These are phyloP conservation scores for Penstemon barbatus DNA, from an alignment of 257 asterid species.

Conservation along the genomic window DNA sequence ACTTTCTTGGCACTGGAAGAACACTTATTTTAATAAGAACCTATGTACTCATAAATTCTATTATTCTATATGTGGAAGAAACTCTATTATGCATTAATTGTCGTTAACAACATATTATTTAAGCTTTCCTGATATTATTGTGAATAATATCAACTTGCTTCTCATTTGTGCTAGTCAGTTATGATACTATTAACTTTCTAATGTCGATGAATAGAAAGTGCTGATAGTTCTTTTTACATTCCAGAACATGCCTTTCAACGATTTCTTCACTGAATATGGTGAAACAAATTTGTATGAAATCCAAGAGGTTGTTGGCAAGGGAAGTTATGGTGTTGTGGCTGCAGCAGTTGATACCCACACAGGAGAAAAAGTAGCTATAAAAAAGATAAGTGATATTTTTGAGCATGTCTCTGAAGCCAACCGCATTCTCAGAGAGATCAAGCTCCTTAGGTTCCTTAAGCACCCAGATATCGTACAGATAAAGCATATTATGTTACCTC, in stretches of 20 bases:
- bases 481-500: constrained; percentile 76
- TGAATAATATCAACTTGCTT: background rate
- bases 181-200: no score
- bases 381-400: constrained; percentile 66
- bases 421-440: constrained; percentile 77
- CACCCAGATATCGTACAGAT: constrained; percentile 78
- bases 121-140: no score
- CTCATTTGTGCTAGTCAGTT: background rate
- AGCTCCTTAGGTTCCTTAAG: constrained; percentile 66
- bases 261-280: constrained; percentile 79
- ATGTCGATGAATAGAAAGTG: background rate
- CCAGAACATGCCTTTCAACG: constrained; percentile 57
- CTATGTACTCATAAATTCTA: no score
- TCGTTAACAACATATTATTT: background rate
- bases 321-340: constrained; percentile 82
- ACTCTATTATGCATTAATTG: background rate
- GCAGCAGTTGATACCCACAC: constrained; percentile 78
- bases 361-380: constrained; percentile 78
- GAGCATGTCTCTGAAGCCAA: constrained; percentile 82
- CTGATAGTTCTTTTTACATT: constrained; percentile 18
- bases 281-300: constrained; percentile 66
- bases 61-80: background rate
- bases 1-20: no score
- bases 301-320: constrained; percentile 82
- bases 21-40: no score